These are phyloP conservation scores for Pythium guiyangense DNA, from an alignment of 352 stramenopile genomes.

Conservation along the genomic window DNA sequence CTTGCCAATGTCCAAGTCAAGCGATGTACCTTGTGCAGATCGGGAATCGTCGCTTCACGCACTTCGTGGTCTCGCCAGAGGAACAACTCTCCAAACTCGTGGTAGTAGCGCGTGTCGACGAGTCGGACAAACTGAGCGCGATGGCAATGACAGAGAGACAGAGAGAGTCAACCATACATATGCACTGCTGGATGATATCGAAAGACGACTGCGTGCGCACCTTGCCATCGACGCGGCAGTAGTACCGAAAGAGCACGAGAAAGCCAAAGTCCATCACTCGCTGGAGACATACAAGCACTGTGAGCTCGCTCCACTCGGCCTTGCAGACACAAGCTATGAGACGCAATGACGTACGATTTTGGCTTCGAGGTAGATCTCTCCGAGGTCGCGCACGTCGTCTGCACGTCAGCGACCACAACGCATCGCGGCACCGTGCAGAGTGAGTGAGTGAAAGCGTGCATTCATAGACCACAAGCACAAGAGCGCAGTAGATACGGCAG, in stretches of 20 bases:
- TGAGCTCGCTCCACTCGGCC: not conserved
- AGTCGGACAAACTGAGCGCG: slow-evolving; percentile 32
- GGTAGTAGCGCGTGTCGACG: slow-evolving; percentile 56
- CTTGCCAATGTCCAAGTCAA: not conserved
- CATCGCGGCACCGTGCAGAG: not conserved
- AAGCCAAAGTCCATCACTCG: slow-evolving; percentile 66
- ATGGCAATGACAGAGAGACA: not conserved
- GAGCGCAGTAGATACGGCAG: not conserved
- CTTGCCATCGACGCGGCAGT: slow-evolving; percentile 56
- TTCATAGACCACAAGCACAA: not conserved
- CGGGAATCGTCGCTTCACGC: slow-evolving; percentile 26
- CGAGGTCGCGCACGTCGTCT: slow-evolving; percentile 65
- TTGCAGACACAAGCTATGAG: too few relatives aligned
- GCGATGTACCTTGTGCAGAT: slow-evolving; percentile 32
- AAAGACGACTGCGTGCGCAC: slow-evolving; percentile 21
- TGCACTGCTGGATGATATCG: not conserved
- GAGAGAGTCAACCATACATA: too few relatives aligned
- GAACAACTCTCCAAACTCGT: slow-evolving; percentile 49
- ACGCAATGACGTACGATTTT: slow-evolving; percentile 30
- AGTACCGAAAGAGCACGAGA: slow-evolving; percentile 58
- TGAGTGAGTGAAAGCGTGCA: too few relatives aligned
- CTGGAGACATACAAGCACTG: slow-evolving; percentile 11
- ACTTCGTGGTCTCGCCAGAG: slow-evolving; percentile 52
- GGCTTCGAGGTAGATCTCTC: slow-evolving; percentile 57
- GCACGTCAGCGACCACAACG: not conserved